Conservation (phyloP, 352 stramenopile species). For the Globisporangium uncinulatum region DNA sequence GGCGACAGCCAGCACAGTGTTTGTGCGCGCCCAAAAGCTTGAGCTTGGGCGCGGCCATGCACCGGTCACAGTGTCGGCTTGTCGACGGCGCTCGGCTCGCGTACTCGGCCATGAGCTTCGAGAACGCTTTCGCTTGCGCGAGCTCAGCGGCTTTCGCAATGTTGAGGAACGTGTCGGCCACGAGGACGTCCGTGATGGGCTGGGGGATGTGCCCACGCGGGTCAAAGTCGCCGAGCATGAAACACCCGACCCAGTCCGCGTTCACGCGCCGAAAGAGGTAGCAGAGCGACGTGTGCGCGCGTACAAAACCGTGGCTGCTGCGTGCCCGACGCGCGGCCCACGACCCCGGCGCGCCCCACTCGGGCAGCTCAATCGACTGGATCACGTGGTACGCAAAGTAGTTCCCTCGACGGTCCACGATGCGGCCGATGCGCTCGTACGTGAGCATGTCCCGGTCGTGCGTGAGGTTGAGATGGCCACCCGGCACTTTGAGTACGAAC, state of each 20-base stretch:
- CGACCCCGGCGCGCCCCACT: conserved; percentile 28
- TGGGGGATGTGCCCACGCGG: conserved; percentile 32
- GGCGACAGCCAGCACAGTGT: conserved; percentile 47
- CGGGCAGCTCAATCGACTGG: conserved; percentile 55
- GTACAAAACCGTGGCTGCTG: too few relatives aligned
- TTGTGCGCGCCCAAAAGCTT: conserved; percentile 27
- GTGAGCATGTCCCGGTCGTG: conserved; percentile 49
- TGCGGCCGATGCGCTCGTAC: conserved; percentile 57
- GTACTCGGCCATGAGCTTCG: conserved; percentile 31
- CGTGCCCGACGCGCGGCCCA: too few relatives aligned
- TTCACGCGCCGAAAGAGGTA: conserved; percentile 57
- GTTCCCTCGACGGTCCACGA: conserved; percentile 42
- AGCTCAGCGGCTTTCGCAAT: conserved; percentile 36
- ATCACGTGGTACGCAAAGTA: conserved; percentile 59
- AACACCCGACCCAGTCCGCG: conserved; percentile 46
- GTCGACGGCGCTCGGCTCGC: conserved; percentile 27
- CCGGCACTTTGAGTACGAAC: conserved; percentile 44
- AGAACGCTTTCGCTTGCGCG: conserved; percentile 51
- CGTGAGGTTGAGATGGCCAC: conserved; percentile 29
- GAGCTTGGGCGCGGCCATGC: conserved; percentile 29
- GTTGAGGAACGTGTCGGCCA: conserved; percentile 40
- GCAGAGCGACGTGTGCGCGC: conserved; percentile 45
- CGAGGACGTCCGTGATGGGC: conserved; percentile 34
- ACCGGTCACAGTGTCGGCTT: conserved; percentile 41
- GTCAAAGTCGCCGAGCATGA: conserved; percentile 45